Base-by-base conservation (phyloP, 768 basidiomycete species). In the Tricholoma sp. region DNA sequence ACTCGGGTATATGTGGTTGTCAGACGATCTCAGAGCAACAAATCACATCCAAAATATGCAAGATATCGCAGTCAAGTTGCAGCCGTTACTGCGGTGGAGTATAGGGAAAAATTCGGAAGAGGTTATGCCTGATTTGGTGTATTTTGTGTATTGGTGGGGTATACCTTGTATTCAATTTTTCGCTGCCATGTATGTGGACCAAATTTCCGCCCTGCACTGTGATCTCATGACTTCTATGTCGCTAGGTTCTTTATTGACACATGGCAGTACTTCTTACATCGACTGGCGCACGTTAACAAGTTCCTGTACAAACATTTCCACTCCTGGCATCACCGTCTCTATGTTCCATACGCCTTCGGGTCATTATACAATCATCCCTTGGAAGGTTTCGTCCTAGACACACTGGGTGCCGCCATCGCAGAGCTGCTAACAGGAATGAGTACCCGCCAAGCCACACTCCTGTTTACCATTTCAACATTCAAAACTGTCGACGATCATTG, bases 401-500 rank as follows among this genome's bases (percentile, higher is more conserved):
- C 86, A 1, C 69, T 89, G 29, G 94, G 96, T 41, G 86, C 93
- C 0, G 82, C 73, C 8, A 55, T 98, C 17, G 91, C 95, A 0
- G 90, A 98, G 67, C 64, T 73, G 20, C 18, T 85, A 5, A 78
- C 89, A 1, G 66, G 76, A 3, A 84, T 98, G 78, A 83, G 81
- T 29, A 79, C 85, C 1, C 86, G 97, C 1, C 95, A 98, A 70
- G 85, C 92, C 18, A 83, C 83, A 58, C 62, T 98, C 50, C 77
- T 98, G 53, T 99, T 98, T 69, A 75, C 74, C 2, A 72, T 98
- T 58, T 89, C 91, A 12, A 90, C 89, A 1, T 70, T 91, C 59
- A 98, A 98, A 76, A 96, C 95, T 1, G 92, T 97, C 49, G 94
- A 97, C 63, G 94, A 96, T 67, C 95, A 97, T 68, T 96, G 93